phyloP scores from a whole-genome alignment of 164 flowering plant genomes.

The Dillenia suffruticosa region DNA sequence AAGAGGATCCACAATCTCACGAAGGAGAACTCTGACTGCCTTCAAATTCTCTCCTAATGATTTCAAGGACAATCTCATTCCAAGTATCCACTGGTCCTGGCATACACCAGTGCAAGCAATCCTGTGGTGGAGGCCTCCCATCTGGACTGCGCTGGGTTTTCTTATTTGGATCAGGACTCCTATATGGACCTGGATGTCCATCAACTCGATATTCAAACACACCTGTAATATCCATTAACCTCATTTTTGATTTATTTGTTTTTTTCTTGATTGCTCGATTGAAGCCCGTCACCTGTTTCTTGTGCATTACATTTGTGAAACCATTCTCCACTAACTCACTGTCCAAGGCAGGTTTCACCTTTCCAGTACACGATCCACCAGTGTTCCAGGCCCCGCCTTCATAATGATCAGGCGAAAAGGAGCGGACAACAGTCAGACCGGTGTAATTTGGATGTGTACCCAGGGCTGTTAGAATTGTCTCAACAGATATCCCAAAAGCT shows the following conservation, averaged over 20 bases:
- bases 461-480: constrained; percentile 61
- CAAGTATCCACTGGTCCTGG: constrained; percentile 98
- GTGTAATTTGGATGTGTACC: constrained; percentile 67
- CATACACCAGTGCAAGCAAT: constrained; percentile 99
- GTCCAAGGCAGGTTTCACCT: constrained; percentile 45
- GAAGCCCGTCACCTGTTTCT: constrained; percentile 74
- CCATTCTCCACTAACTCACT: constrained; percentile 65
- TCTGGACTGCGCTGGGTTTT: constrained; percentile 75
- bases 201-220: constrained; percentile 72
- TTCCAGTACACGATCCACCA: constrained; percentile 96
- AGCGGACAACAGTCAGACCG: constrained; percentile 76
- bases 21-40: constrained; percentile 15
- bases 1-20: constrained; percentile 9
- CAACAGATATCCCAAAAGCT: constrained; percentile 83
- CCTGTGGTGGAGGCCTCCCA: constrained; percentile 94
- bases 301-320: constrained; percentile 75
- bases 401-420: constrained; percentile 92
- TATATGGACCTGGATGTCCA: constrained; percentile 95
- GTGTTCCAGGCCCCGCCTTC: constrained; percentile 98
- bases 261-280: constrained; percentile 48
- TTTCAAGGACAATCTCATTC: constrained; percentile 87
- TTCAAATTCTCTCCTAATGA: constrained; percentile 59
- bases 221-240: constrained; percentile 81
- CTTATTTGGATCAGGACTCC: constrained; percentile 86
- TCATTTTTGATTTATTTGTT: constrained; percentile 48